A percentile compares a stretch with the other conserved stretches of the same genome.
Conservation (phyloP, 176 grass and related monocot species). For the Thalia dealbata region DNA sequence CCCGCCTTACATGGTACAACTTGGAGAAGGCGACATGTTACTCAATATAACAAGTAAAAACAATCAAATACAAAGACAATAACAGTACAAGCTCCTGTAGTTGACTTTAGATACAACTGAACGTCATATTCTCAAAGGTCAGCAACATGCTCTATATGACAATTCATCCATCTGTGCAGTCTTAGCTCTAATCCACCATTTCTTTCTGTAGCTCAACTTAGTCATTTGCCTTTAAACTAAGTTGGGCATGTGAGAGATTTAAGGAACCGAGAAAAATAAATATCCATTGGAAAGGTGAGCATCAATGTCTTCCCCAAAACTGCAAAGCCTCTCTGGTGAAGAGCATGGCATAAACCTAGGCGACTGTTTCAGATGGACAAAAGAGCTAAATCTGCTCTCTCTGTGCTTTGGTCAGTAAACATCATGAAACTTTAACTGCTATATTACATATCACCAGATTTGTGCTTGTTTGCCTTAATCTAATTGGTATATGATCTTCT, state of each 20-base stretch:
- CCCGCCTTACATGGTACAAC: too few relatives aligned
- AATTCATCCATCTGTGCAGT: not conserved
- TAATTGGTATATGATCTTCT: not conserved
- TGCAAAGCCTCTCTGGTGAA: not conserved
- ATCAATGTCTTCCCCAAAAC: not conserved
- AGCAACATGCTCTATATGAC: not conserved
- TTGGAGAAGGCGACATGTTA: too few relatives aligned
- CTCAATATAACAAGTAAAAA: not conserved
- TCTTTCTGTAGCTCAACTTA: not conserved
- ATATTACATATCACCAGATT: conserved; percentile 1
- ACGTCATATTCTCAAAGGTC: not conserved
- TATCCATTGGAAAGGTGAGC: not conserved
- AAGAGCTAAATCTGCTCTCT: not conserved
- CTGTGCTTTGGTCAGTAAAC: not conserved
- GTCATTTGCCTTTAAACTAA: not conserved
- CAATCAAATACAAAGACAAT: not conserved
- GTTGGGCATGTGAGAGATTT: not conserved
- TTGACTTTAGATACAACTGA: not conserved
- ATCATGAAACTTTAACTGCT: not conserved
- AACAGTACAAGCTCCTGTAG: not conserved
- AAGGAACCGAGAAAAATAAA: not conserved
- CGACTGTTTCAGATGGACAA: not conserved
- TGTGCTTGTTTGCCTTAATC: not conserved
- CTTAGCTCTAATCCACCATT: not conserved
- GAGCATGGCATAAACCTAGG: not conserved